Conservation (phyloP, 2,329 filamentous ascomycete species). For the Aureobasidium sp. region DNA sequence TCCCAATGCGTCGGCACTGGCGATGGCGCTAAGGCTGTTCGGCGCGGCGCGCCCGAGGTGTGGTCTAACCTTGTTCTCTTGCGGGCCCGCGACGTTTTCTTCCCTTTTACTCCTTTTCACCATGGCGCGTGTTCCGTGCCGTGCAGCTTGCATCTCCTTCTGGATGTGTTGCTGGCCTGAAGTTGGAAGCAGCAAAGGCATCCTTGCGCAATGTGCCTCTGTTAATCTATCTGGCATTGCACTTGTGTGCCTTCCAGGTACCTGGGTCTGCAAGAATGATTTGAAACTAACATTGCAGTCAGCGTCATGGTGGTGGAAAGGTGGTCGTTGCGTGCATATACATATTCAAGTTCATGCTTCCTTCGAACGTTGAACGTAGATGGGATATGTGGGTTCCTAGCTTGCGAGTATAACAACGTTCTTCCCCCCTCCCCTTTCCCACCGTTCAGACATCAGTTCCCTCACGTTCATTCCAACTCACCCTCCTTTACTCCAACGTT, state of each 20-base stretch:
- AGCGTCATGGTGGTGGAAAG: conserved; percentile 1
- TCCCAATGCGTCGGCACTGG: conserved; percentile 1
- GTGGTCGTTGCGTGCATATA: conserved; percentile 12
- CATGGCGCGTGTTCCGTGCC: conserved; percentile 6
- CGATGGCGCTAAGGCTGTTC: conserved; percentile 13
- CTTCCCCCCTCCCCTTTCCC: conserved; percentile 1
- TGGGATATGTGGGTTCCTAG: background rate
- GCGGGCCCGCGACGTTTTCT: background rate
- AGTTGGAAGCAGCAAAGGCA: background rate
- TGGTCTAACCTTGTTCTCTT: conserved; percentile 6
- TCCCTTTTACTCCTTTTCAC: conserved; percentile 3
- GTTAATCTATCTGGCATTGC: conserved; percentile 10
- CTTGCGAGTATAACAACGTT: conserved; percentile 13
- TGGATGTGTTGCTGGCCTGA: background rate
- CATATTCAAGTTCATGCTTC: background rate
- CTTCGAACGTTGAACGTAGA: background rate
- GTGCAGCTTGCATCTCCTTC: conserved; percentile 7
- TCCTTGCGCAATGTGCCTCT: background rate
- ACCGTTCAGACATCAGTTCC: conserved; percentile 3
- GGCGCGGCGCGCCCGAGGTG: conserved; percentile 9
- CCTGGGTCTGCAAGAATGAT: conserved; percentile 9
- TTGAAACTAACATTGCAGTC: conserved; percentile 7
- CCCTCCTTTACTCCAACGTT: conserved; percentile 6
- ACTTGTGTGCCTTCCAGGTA: conserved; percentile 3
- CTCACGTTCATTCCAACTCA: background rate